Evolutionary conservation across 176 grass and related monocot genomes (phyloP), one percentile per base, ranked within the genome.

Genomic region (Panicum miliaceum): DNA sequence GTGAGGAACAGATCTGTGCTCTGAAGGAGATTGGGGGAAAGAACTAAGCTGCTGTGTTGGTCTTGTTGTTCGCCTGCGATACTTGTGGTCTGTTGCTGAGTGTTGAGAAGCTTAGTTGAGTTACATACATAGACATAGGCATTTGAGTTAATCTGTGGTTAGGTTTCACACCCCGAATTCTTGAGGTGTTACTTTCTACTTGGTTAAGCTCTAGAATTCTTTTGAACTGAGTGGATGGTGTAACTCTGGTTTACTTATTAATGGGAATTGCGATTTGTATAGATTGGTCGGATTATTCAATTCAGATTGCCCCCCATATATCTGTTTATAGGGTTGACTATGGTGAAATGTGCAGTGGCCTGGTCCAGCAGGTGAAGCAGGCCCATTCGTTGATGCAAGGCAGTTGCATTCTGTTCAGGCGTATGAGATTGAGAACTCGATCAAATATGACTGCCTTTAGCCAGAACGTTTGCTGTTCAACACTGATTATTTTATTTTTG

Each of bases 1-100:
- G 85, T 7, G 90, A 91, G 81, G 90, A 91, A 35, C 90, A 91
- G 82, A 91, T 91, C 48, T 88, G 85, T 35, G 76, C 71, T 16
- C 71, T 91, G 26, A 91, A 91, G 77, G 90, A 91, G 38, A 77
- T 91, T 61, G 57, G 72, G 23, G 81, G 76, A 34, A 84, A 87
- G 45, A 86, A 77, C 36, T 90, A 77, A 64, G 83, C 45, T 11
- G 36, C 46, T 32, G 43, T 27, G 20, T 52, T 12, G 16, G 5
- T 5, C 25, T 8, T 0, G 1, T 0, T 6, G 41, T 48, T 85
- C 11, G 22, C 9, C n/a, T 59, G 27, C 13, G 1, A 60, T 48
- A 48, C 29, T 36, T 80, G 60, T 7, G 52, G 58, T 75, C 83
- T 73, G 52, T 59, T 71, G 65, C 51, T 67, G 46, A 62, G 86